Conservation (phyloP, 495 filamentous ascomycete species). For the Penicillium longicatenatum region DNA sequence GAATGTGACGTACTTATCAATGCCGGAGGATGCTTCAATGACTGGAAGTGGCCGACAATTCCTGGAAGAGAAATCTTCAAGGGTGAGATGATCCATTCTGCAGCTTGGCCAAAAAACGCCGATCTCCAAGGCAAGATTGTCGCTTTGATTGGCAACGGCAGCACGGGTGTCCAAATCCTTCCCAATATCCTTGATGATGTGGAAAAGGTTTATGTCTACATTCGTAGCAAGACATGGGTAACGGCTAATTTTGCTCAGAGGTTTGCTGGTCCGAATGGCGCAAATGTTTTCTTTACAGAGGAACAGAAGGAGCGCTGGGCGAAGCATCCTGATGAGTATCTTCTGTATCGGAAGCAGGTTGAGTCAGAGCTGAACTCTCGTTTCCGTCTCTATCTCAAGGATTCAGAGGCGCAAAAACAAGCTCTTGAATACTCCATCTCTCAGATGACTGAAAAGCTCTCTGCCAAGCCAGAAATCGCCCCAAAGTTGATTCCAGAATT, state of each 20-base stretch:
- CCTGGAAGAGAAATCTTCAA: constrained; percentile 17
- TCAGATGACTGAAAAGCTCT: not conserved
- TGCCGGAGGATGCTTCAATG: constrained; percentile 14
- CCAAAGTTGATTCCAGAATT: not conserved
- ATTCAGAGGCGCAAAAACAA: not conserved
- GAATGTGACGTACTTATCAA: not conserved
- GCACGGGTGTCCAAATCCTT: constrained; percentile 57
- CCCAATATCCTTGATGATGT: constrained; percentile 39
- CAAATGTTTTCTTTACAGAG: not conserved
- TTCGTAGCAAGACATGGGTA: not conserved
- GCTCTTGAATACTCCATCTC: not conserved
- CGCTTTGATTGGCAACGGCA: constrained; percentile 63
- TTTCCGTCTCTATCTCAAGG: not conserved
- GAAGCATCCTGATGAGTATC: not conserved
- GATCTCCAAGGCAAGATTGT: constrained; percentile 54
- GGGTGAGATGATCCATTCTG: constrained; percentile 29
- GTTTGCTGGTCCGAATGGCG: not conserved
- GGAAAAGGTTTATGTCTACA: not conserved
- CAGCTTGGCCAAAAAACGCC: constrained; percentile 22
- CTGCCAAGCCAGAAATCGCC: not conserved
- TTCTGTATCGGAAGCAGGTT: not conserved
- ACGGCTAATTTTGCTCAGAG: not conserved
- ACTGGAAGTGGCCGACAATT: constrained; percentile 42
- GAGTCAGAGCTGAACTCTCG: not conserved
- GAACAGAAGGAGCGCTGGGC: not conserved